Conservation (phyloP, 2,329 filamentous ascomycete species). For the Acrocalymma vagum region DNA sequence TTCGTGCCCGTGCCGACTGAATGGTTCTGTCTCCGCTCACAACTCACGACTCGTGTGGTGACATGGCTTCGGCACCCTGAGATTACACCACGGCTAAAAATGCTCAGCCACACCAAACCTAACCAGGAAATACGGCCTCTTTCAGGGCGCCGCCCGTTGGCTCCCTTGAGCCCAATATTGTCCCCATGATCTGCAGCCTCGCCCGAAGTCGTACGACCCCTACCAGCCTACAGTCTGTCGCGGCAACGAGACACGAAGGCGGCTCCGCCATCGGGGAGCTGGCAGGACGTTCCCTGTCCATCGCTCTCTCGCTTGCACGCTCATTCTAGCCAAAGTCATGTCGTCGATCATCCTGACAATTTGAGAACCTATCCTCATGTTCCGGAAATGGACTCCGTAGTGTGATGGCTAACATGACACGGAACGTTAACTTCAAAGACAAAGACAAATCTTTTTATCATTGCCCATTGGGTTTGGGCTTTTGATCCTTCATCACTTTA, state of each 20-base stretch:
- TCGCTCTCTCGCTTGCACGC: slow-evolving; percentile 29
- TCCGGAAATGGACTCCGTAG: background rate
- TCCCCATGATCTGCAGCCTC: slow-evolving; percentile 30
- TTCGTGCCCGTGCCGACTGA: slow-evolving; percentile 20
- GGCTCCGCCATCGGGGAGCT: slow-evolving; percentile 10
- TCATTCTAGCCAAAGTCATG: slow-evolving; percentile 10
- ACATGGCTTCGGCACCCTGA: slow-evolving; percentile 23
- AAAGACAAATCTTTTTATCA: no score
- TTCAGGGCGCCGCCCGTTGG: slow-evolving; percentile 22
- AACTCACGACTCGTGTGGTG: slow-evolving; percentile 26
- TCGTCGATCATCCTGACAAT: slow-evolving; percentile 26
- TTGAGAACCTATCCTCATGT: slow-evolving; percentile 1
- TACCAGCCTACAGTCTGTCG: slow-evolving; percentile 6
- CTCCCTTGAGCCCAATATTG: slow-evolving; percentile 9
- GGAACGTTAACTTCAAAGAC: no score
- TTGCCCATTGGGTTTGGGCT: no score
- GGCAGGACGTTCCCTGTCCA: slow-evolving; percentile 11
- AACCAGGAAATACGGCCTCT: slow-evolving; percentile 11
- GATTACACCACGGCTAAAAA: slow-evolving; percentile 33
- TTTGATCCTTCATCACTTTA: no score
- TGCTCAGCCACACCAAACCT: slow-evolving; percentile 11
- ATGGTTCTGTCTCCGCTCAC: slow-evolving; percentile 24
- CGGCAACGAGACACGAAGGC: slow-evolving; percentile 11
- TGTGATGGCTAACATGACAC: slow-evolving; percentile 5
- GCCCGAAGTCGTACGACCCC: slow-evolving; percentile 13